Evolutionary conservation across 441 rosid genomes (phyloP).

Genomic region (Populus trichocarpa): DNA sequence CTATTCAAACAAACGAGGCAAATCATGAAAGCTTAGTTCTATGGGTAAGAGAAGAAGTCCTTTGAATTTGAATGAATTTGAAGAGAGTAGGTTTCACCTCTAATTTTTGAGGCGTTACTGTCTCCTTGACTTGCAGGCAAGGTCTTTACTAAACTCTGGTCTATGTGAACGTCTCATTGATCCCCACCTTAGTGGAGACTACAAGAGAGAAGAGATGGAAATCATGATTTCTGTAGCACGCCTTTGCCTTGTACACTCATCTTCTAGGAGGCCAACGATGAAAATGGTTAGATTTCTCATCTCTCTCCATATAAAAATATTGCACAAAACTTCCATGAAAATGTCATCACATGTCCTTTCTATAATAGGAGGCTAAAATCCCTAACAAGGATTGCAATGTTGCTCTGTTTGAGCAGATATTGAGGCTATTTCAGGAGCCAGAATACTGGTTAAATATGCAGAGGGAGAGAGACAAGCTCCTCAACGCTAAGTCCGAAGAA

Average conservation of each 20-base stretch:
- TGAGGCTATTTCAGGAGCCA: slow-evolving; percentile 34
- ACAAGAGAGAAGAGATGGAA: slow-evolving; percentile 38
- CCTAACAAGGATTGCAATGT: background rate
- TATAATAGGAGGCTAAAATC: background rate
- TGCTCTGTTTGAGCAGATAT: slow-evolving; percentile 27
- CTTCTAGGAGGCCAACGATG: slow-evolving; percentile 41
- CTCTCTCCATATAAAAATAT: background rate
- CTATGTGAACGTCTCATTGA: slow-evolving; percentile 29
- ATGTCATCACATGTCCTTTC: background rate
- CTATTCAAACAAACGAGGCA: slow-evolving; percentile 25
- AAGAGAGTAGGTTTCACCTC: background rate
- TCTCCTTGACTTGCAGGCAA: slow-evolving; percentile 27
- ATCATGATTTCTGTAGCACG: slow-evolving; percentile 30
- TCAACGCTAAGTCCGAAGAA: slow-evolving; percentile 12
- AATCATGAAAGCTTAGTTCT: slow-evolving; percentile 39
- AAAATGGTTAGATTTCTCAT: slow-evolving; percentile 23
- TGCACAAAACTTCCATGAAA: background rate
- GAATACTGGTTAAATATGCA: slow-evolving; percentile 22
- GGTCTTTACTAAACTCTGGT: slow-evolving; percentile 29
- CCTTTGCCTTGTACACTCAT: slow-evolving; percentile 35
- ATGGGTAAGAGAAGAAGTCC: slow-evolving; percentile 27
- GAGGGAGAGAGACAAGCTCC: slow-evolving; percentile 24
- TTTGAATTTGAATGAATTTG: background rate
- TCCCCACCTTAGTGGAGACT: slow-evolving; percentile 26
- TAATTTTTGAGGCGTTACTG: background rate